Evolutionary conservation across 202 grass and related monocot species (phyloP).

Genomic region (Brachypodium distachyon): DNA sequence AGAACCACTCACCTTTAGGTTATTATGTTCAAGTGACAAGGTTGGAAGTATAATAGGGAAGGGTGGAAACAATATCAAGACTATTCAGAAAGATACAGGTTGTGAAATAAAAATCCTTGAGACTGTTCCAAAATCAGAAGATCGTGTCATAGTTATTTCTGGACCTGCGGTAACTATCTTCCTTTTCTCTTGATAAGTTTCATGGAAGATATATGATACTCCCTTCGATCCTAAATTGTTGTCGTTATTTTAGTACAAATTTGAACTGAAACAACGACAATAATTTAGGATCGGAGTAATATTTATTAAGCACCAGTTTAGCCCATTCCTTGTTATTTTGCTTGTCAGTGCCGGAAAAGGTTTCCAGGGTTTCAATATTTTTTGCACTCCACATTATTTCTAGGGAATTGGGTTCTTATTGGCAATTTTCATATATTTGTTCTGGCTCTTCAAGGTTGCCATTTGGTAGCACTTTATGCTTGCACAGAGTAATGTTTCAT

Average conservation of each 20-base stretch:
- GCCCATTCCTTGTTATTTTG: slow-evolving; percentile 9
- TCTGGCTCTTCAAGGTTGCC: not conserved
- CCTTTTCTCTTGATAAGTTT: slow-evolving; percentile 7
- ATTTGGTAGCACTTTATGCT: not conserved
- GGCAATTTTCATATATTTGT: not conserved
- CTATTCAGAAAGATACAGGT: slow-evolving; percentile 82
- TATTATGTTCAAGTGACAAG: slow-evolving; percentile 79
- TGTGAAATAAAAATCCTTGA: slow-evolving; percentile 91
- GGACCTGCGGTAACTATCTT: slow-evolving; percentile 69
- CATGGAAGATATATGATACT: too few relatives aligned
- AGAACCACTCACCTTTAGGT: slow-evolving; percentile 57
- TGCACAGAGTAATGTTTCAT: not conserved
- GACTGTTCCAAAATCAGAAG: slow-evolving; percentile 59
- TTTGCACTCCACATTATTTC: not conserved
- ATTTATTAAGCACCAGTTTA: not conserved
- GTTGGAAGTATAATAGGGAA: slow-evolving; percentile 88
- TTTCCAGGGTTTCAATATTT: not conserved
- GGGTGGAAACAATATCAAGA: slow-evolving; percentile 72
- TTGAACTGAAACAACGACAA: too few relatives aligned
- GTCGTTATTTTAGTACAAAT: too few relatives aligned
- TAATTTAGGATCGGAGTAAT: too few relatives aligned
- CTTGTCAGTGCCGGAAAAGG: not conserved
- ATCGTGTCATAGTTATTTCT: slow-evolving; percentile 64
- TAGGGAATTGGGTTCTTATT: not conserved
- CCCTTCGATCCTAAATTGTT: too few relatives aligned